These are phyloP conservation scores for Mollisia scopiformis DNA, from an alignment of 2,329 filamentous ascomycete genomes.

Conservation along the genomic window DNA sequence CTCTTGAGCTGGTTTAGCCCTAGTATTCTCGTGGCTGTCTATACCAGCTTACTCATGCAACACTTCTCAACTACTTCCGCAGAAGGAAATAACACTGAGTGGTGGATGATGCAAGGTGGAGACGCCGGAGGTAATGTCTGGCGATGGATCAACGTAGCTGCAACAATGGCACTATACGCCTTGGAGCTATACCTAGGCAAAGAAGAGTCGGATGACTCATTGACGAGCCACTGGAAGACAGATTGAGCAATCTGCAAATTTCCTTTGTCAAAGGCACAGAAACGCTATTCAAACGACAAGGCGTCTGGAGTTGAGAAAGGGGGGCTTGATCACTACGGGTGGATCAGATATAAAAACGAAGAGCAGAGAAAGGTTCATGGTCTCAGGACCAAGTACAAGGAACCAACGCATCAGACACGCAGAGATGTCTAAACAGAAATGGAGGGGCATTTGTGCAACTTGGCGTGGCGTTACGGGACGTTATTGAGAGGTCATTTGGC, in stretches of 20 bases:
- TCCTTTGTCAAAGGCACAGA: constrained; percentile 12
- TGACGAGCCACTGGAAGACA: constrained; percentile 88
- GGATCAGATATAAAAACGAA: background rate
- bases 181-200: constrained; percentile 87
- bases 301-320: background rate
- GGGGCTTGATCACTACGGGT: background rate
- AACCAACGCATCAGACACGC: constrained; percentile 7
- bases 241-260: constrained; percentile 59
- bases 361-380: background rate
- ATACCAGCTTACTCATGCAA: constrained; percentile 92
- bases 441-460: constrained; percentile 15
- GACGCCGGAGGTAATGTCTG: constrained; percentile 84
- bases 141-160: constrained; percentile 90
- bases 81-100: constrained; percentile 65
- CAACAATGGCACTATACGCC: constrained; percentile 88
- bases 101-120: constrained; percentile 86
- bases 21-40: constrained; percentile 91
- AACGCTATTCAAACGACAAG: background rate
- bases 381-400: background rate
- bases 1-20: constrained; percentile 94
- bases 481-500: constrained; percentile 14
- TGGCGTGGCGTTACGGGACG: constrained; percentile 22
- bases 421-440: background rate
- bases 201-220: constrained; percentile 73
- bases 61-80: constrained; percentile 80